Percentiles rank a stretch among this genome's conserved stretches.
Conservation (phyloP, 768 basidiomycete genomes). For the Hypholoma sublateritium region DNA sequence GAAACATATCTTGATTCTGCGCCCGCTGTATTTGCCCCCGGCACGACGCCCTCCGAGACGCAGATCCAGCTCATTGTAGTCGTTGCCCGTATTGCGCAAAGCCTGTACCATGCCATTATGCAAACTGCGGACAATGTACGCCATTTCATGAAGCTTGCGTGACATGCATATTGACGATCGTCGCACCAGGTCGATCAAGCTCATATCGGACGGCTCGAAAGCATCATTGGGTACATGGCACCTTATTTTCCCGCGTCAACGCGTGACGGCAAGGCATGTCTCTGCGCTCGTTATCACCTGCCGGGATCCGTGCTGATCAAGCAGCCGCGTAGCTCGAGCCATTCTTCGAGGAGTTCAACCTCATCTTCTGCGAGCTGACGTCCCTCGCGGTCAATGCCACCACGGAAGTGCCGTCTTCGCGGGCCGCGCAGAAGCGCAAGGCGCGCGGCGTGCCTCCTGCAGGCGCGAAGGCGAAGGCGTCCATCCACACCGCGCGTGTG, state of each 20-base stretch:
- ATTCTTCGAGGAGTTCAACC: conserved; percentile 66
- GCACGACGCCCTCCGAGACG: conserved; percentile 52
- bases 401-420: conserved; percentile 14
- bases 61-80: conserved; percentile 62
- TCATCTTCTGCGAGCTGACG: conserved; percentile 76
- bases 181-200: conserved; percentile 17
- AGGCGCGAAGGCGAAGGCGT: conserved; percentile 11
- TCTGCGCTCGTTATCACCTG: background rate
- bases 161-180: conserved; percentile 1
- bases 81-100: conserved; percentile 55
- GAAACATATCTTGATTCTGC: conserved; percentile 88
- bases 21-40: conserved; percentile 76
- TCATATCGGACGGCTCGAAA: conserved; percentile 49
- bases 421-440: conserved; percentile 18
- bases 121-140: conserved; percentile 40
- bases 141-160: conserved; percentile 11
- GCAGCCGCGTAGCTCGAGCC: conserved; percentile 54
- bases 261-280: conserved; percentile 59
- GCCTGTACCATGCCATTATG: conserved; percentile 59
- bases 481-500: conserved; percentile 49
- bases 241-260: conserved; percentile 74
- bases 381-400: conserved; percentile 56
- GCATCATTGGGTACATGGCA: conserved; percentile 70
- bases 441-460: conserved; percentile 14
- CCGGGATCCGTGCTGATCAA: conserved; percentile 4